These are phyloP conservation scores for Amphichorda felina DNA, from an alignment of 2,329 filamentous ascomycete genomes.

Conservation along the genomic window DNA sequence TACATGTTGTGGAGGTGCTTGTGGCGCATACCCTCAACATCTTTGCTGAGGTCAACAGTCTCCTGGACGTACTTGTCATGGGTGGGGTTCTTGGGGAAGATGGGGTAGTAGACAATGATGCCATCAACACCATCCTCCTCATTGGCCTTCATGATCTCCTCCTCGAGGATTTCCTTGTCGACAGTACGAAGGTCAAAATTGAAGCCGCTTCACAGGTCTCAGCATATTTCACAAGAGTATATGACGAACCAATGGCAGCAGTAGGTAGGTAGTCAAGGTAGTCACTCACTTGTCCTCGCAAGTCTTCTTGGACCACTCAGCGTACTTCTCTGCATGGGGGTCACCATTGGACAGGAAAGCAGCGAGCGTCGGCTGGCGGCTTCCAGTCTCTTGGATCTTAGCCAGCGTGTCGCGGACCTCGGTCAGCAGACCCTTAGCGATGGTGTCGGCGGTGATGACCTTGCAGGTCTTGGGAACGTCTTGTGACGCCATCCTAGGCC, in stretches of 20 bases:
- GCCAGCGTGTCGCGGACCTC: constrained; percentile 70
- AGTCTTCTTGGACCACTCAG: constrained; percentile 94
- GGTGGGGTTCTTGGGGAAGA: constrained; percentile 67
- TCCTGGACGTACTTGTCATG: constrained; percentile 96
- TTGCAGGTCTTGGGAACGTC: constrained; percentile 63
- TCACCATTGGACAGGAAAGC: constrained; percentile 90
- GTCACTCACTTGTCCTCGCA: constrained; percentile 79
- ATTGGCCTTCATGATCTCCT: constrained; percentile 78
- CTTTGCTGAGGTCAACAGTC: constrained; percentile 79
- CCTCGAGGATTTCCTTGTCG: constrained; percentile 80
- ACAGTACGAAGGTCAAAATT: constrained; percentile 76
- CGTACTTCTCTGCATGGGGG: constrained; percentile 84
- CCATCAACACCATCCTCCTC: constrained; percentile 64
- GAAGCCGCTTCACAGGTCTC: constrained; percentile 55
- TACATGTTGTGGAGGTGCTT: constrained; percentile 99
- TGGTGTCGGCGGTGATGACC: constrained; percentile 78
- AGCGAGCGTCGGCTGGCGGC: constrained; percentile 60
- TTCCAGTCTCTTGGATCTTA: constrained; percentile 48
- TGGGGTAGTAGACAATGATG: constrained; percentile 97
- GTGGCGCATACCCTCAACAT: constrained; percentile 91
- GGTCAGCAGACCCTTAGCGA: constrained; percentile 68
- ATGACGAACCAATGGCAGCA: too few relatives aligned
- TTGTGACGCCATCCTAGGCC: constrained; percentile 3
- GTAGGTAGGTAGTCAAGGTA: too few relatives aligned
- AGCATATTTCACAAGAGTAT: too few relatives aligned